Percentiles rank a stretch among this genome's conserved stretches.
Conservation (phyloP, 306 rosid genomes). For the Geum urbanum region DNA sequence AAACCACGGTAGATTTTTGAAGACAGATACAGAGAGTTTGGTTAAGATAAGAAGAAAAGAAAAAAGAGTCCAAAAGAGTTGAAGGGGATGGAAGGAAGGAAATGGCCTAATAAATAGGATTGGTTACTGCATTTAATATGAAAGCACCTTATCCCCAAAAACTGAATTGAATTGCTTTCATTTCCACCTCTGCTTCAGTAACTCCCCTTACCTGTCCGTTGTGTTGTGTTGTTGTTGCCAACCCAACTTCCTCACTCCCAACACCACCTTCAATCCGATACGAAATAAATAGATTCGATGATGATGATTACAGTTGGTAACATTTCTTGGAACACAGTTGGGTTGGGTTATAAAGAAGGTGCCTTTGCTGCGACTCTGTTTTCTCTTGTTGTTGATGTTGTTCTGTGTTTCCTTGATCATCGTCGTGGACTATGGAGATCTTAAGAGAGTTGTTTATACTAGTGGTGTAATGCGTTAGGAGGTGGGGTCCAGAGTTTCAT, state of each 20-base stretch:
- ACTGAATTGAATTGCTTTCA: background rate
- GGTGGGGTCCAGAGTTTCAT: conserved; percentile 14
- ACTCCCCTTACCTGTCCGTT: conserved; percentile 7
- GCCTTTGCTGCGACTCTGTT: too few species aligned
- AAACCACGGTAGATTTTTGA: background rate
- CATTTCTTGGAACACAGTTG: too few species aligned
- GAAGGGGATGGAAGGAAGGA: background rate
- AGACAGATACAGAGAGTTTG: conserved; percentile 1
- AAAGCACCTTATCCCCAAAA: background rate
- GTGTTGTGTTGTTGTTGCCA: too few species aligned
- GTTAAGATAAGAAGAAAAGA: background rate
- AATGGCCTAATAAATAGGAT: conserved; percentile 16
- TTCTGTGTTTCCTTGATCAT: background rate
- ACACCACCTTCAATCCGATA: background rate
- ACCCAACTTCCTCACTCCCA: background rate
- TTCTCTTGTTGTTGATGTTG: background rate
- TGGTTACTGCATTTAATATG: conserved; percentile 12
- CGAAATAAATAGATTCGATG: too few species aligned
- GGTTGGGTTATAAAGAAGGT: too few species aligned
- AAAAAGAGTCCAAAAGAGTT: background rate
- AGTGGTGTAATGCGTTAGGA: background rate
- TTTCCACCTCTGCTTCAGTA: background rate
- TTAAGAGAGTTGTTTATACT: background rate
- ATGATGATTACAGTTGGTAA: too few species aligned
- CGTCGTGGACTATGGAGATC: background rate